Evolutionary conservation across 805 yeast genomes (phyloP), one percentile per base, ranked within the genome.

Genomic region (Lachancea meyersii): DNA sequence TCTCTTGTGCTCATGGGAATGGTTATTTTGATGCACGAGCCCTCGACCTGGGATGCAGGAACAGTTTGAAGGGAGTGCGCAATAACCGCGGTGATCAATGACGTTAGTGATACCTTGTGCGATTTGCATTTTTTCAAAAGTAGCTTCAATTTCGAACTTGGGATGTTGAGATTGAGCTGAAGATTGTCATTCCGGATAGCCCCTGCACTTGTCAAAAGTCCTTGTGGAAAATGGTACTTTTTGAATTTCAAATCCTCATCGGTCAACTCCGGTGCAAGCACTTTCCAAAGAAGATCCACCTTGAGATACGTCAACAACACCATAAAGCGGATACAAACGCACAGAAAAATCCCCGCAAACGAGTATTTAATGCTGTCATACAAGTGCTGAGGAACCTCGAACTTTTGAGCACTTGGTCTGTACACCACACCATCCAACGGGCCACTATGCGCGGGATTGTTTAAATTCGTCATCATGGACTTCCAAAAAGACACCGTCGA

Each of bases 1-100:
- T 11, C 16, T 41, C 64, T 50, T 0, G 62, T 49, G 43, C 58
- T 54, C 46, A 59, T 49, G 13, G 64, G 64, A 3, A 59, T 41
- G 23, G 32, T 38, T 9, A 49, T 40, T 14, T 45, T 49, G 10
- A 50, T 31, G 18, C 28, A 33, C 1, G 43, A 18, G 2, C 55
- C 58, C 9, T 31, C 27, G n/a, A 31, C 13, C 10, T 22, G 13
- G 14, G 40, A 24, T 1, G 37, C 17, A 17, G 35, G 40, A 1
- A 40, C 32, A 9, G 16, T 33, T 8, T 38, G 34, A 9, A 49
- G 26, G 18, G 48, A 23, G 1, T 40, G 13, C 5, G 48, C 39
- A 17, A 57, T 27, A 8, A 49, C 10, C 2, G 63, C 50, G 2
- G 48, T 38, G 5, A 60, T 14, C 14, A 52, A 49, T 8, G 60